A percentile compares a stretch with the other conserved stretches of the same genome.
phyloP scores from a whole-genome alignment of 768 basidiomycete genomes.

The Rhizopogon roseolus region DNA sequence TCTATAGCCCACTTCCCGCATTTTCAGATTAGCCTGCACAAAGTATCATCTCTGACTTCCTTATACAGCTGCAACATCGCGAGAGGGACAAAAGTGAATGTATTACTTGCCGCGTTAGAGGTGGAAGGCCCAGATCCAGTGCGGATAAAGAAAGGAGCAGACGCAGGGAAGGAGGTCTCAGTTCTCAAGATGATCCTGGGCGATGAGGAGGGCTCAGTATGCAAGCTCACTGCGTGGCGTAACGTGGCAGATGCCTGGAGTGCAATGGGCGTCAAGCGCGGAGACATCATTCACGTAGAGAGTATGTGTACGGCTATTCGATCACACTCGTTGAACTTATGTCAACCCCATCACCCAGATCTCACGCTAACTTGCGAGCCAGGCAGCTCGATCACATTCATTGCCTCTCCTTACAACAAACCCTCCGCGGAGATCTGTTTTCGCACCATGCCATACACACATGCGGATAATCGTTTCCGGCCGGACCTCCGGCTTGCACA shows the following conservation, averaged over 20 bases:
- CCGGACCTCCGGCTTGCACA: slow-evolving; percentile 70
- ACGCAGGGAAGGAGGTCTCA: slow-evolving; percentile 66
- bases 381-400: slow-evolving; percentile 42
- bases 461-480: slow-evolving; percentile 54
- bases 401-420: slow-evolving; percentile 64
- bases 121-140: slow-evolving; percentile 73
- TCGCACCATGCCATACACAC: slow-evolving; percentile 65
- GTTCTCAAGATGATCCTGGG: slow-evolving; percentile 69
- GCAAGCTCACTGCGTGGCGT: slow-evolving; percentile 76
- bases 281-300: slow-evolving; percentile 67
- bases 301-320: slow-evolving; percentile 38
- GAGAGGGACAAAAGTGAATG: slow-evolving; percentile 43
- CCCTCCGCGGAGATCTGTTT: slow-evolving; percentile 69
- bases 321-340: background rate
- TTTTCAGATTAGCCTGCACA: slow-evolving; percentile 69
- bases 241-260: slow-evolving; percentile 74
- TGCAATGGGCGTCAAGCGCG: slow-evolving; percentile 49
- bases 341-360: slow-evolving; percentile 32
- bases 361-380: slow-evolving; percentile 45
- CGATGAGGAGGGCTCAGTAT: slow-evolving; percentile 64
- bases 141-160: slow-evolving; percentile 59
- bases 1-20: slow-evolving; percentile 71
- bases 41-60: slow-evolving; percentile 45
- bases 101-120: slow-evolving; percentile 67
- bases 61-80: slow-evolving; percentile 20